Percentiles rank a stretch among this genome's conserved stretches.
phyloP scores from a whole-genome alignment of 1,284 basidiomycete genomes.

The Prillingera fragicola region DNA sequence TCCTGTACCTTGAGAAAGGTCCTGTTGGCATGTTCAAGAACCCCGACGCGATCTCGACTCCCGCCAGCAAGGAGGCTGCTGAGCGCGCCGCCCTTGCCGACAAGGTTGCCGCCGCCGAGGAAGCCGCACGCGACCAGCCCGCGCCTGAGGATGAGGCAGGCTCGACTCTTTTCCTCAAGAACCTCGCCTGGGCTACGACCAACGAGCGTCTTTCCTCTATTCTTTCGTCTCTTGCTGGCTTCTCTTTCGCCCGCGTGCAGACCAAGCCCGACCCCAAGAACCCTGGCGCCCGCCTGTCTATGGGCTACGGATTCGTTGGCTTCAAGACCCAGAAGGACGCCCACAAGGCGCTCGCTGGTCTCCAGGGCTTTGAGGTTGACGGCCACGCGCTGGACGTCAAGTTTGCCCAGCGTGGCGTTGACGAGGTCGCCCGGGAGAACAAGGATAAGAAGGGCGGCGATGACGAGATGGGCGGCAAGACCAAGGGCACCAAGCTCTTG shows the following conservation, averaged over 20 bases:
- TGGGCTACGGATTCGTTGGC: constrained; percentile 96
- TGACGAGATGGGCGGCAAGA: constrained; percentile 41
- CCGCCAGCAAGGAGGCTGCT: constrained; percentile 41
- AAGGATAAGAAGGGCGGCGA: constrained; percentile 35
- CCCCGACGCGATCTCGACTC: constrained; percentile 14
- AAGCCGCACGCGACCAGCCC: constrained; percentile 41
- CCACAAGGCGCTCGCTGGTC: constrained; percentile 66
- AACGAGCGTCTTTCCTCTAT: constrained; percentile 63
- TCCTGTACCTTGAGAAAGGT: constrained; percentile 90
- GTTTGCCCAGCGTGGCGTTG: constrained; percentile 79
- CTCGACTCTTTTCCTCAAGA: constrained; percentile 90
- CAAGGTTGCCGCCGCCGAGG: constrained; percentile 24
- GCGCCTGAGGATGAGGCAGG: constrained; percentile 58
- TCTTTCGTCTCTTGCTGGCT: constrained; percentile 73
- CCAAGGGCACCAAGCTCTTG: constrained; percentile 76
- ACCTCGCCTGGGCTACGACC: constrained; percentile 85
- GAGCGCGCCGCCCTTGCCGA: constrained; percentile 45
- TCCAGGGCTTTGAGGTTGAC: constrained; percentile 79
- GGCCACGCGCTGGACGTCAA: constrained; percentile 78
- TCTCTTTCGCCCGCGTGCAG: constrained; percentile 83
- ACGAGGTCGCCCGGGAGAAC: constrained; percentile 55
- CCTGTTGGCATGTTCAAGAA: constrained; percentile 69
- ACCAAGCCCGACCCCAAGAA: constrained; percentile 82
- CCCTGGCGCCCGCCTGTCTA: constrained; percentile 61
- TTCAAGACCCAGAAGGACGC: constrained; percentile 74